Evolutionary conservation across 2,329 filamentous ascomycete genomes (phyloP), one percentile per base, ranked within the genome.

Genomic region (Xylariaceae sp.): DNA sequence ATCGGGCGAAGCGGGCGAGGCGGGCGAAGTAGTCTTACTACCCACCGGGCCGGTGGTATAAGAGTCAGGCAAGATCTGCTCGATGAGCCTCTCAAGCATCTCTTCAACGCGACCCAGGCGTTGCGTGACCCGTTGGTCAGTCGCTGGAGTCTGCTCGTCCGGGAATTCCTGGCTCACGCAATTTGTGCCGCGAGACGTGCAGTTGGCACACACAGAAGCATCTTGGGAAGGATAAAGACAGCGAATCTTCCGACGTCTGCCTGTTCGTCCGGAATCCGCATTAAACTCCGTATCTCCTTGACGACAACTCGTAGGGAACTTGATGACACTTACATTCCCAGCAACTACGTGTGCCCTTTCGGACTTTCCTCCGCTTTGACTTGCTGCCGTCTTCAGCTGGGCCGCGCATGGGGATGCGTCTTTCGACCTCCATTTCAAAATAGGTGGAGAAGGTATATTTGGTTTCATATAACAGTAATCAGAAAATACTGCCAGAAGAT

Each of bases 331-430:
- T 70, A 74, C 78, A 80, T 65, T 80, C 76, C 77, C 77, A 80
- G 62, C 78, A 80, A 60, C 77, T 80, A 57, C 73, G 73, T 1
- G 78, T 81, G n/a, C 78, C 78, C 57, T 80, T 80, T 19, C 76
- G 74, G 29, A 78, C 62, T 61, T 73, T 77, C 50, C 74, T 70
- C 50, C 73, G 69, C 62, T 73, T 72, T 31, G 66, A 57, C 29
- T 66, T 67, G 11, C 59, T 55, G 26, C 62, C 56, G 29, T 32
- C 53, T 9, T 46, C 51, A 40, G 55, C 55, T 26, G 56, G 42
- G 40, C 50, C 50, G 48, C 57, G 58, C 32, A 59, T 42, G 1
- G 58, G 46, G n/a, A 60, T 51, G 9, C 52, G 45, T 32, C 52
- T 29, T 56, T 60, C 56, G 29, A 34, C 27, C 47, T 53, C 44